Base-by-base conservation (phyloP, 805 yeast genomes). In the Scheffersomyces ergatensis region DNA sequence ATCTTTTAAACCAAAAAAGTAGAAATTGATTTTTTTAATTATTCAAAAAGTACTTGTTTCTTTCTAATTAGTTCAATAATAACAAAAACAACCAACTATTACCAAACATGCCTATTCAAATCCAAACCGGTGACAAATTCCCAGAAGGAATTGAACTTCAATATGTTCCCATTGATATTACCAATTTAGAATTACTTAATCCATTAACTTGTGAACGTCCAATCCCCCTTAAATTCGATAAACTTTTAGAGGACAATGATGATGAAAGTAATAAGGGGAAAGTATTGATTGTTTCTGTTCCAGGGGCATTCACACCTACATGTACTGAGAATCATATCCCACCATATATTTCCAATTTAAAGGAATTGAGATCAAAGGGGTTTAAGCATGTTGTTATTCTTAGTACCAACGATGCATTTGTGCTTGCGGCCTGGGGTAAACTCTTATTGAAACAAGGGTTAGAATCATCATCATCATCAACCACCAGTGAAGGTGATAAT, bases 321-420 rank as follows among this genome's bases (percentile, higher is more conserved):
- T 70, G 76, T 45, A 68, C 74, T 18, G 74, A 66, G 47, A 57
- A 62, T 48, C 76, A 70, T 53, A 58, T 70, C 35, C 76, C 76
- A 5, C 68, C 65, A 15, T 60, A 52, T 47, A 56, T 70, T 46
- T 34, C 44, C 17, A 50, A 65, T 44, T 54, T 66, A 50, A 49
- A 46, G 14, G 39, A 54, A 20, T 56, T 70, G 48, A 53, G 51
- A 43, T 47, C 46, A 34, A 50, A 53, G 21, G 53, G 59, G 33
- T 57, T 67, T 27, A 56, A 58, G 18, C 54, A 62, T 19, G 49
- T 70, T 30, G 57, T 70, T 17, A 47, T 70, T n/a, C 50, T 65
- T 42, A 61, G 68, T 40, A 65, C 67, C 38, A 70, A 68, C 48
- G 74, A 70, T 53, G 64, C 76, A 5, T 70, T 70, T 52, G 73